Conservation (phyloP, 345 rosid species). For the Arabis hirsuta region DNA sequence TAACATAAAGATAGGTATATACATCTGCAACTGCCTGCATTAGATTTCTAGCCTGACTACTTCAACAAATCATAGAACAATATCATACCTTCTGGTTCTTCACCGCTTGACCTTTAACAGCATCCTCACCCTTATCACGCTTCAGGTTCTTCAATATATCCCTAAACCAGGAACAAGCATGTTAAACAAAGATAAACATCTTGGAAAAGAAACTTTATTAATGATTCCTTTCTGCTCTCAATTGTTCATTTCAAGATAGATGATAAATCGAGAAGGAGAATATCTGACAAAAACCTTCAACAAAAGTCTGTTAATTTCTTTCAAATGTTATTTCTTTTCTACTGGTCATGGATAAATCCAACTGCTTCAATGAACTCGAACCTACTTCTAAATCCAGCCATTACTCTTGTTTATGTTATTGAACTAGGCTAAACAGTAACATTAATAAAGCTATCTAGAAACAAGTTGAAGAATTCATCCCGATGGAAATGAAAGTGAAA, state of each 20-base stretch:
- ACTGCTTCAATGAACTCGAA: neutral
- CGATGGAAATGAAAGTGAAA: neutral
- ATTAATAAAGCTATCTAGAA: conserved; percentile 3
- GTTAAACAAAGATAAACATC: conserved; percentile 11
- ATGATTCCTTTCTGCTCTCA: neutral
- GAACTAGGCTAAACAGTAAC: conserved; percentile 9
- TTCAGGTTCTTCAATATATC: conserved; percentile 74
- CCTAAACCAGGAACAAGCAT: conserved; percentile 41
- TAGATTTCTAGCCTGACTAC: neutral
- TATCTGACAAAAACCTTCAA: neutral
- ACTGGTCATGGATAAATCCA: neutral
- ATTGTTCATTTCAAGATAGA: neutral
- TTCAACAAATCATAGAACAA: neutral
- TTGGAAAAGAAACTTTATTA: neutral
- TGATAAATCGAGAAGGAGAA: neutral
- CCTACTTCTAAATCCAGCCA: conserved; percentile 18
- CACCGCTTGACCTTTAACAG: conserved; percentile 86
- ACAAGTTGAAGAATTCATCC: neutral
- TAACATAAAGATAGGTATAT: neutral
- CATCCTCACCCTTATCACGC: conserved; percentile 80
- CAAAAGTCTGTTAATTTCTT: neutral
- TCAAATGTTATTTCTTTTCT: neutral
- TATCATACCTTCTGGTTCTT: conserved; percentile 79
- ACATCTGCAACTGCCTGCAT: neutral
- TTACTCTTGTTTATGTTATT: neutral